Base-by-base conservation (phyloP, 768 basidiomycete genomes). In the Mycena belliarum region DNA sequence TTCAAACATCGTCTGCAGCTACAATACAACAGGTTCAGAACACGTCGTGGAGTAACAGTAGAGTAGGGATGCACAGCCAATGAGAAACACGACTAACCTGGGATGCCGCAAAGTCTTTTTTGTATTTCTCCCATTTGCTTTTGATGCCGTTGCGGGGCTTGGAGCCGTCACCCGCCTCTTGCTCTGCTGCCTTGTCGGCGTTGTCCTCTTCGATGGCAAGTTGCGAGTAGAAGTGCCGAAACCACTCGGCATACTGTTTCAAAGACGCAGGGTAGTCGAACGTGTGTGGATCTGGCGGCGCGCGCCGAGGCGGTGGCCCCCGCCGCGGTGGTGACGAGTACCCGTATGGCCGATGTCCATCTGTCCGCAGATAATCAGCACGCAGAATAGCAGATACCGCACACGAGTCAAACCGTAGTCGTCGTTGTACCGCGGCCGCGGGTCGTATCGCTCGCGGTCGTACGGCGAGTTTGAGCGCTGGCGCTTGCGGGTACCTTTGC, bases 1-100 rank as follows among this genome's bases (percentile, higher is more conserved):
- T 32, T 97, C 90, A 81, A 93, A 97, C 82, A 98, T 89, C 55
- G 90, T 89, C 79, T 93, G 92, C 68, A 96, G 85, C 95, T 98
- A 82, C 71, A 80, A 76, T 74, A 76, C 72, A 73, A 64, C 49
- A 61, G 51, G 60, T 59, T 63, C 52, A 46, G 60, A 56, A 68
- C 63, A 67, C 59, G 65, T 46, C 64, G 67, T 66, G 15, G 20
- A 28, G 41, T 37, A 50, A 18, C 3, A 23, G 74, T 61, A 60
- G 47, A 65, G 65, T 54, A 61, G 44, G 12, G 46, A 61, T 48
- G 42, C 58, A 66, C 6, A 41, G 47, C 54, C 44, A 55, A 60
- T 25, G 26, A 46, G 60, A 64, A 52, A 49, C 9, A 61, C 63
- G 66, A 79, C 88, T 78, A 68, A 95, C 95, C 88, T 97, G 95